These are phyloP conservation scores for Corymbia calophylla DNA, from an alignment of 441 rosid species.

Conservation along the genomic window DNA sequence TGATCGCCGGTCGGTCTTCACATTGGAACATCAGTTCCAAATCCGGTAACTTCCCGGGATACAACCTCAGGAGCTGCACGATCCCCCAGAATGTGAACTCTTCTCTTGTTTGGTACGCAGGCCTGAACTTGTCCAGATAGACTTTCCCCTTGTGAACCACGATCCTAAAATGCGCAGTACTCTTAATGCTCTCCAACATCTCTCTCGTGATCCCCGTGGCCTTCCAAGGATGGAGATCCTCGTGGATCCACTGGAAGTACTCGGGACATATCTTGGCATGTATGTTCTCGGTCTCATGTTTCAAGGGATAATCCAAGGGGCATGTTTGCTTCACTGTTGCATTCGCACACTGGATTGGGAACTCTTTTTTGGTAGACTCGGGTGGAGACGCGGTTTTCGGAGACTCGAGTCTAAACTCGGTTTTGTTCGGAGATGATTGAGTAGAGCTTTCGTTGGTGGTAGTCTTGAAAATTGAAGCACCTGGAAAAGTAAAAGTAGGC, in stretches of 20 bases:
- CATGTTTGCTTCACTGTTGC: not conserved
- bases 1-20: constrained; percentile 39
- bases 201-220: constrained; percentile 57
- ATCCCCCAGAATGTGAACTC: constrained; percentile 73
- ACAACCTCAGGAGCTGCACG: constrained; percentile 54
- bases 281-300: not conserved
- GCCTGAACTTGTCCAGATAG: constrained; percentile 42
- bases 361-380: not conserved
- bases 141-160: constrained; percentile 39
- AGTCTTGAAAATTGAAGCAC: not conserved
- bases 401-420: too few species aligned
- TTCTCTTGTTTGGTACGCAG: constrained; percentile 55
- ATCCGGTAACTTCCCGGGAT: constrained; percentile 48
- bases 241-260: constrained; percentile 80
- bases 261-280: not conserved
- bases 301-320: not conserved
- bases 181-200: constrained; percentile 47
- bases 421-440: not conserved
- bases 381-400: not conserved
- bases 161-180: constrained; percentile 58
- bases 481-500: not conserved
- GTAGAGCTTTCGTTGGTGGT: not conserved
- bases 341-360: not conserved
- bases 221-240: constrained; percentile 77
- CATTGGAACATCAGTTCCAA: constrained; percentile 74